phyloP scores from a whole-genome alignment of 345 rosid species.

The Dovyalis caffra region DNA sequence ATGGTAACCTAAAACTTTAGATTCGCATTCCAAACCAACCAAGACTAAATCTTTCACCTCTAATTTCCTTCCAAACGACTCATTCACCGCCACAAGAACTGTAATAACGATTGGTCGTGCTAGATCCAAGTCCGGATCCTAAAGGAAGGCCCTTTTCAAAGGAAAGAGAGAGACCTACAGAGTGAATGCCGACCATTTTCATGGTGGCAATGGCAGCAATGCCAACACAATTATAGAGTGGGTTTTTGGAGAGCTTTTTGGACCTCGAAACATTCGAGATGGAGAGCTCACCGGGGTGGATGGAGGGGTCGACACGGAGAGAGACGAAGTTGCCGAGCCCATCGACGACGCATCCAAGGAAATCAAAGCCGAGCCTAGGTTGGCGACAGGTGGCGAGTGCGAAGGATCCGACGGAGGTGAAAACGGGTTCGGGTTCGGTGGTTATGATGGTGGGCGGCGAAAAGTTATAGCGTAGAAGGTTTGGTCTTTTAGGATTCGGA shows the following conservation, averaged over 20 bases:
- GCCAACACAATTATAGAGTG: constrained; percentile 84
- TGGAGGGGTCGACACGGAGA: constrained; percentile 57
- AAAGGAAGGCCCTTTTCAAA: constrained; percentile 75
- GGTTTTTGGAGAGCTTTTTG: constrained; percentile 67
- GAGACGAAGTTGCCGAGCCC: constrained; percentile 70
- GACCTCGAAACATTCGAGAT: constrained; percentile 62
- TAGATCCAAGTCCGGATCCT: constrained; percentile 77
- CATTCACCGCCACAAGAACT: constrained; percentile 82
- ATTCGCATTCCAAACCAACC: constrained; percentile 84
- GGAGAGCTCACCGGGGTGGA: constrained; percentile 63
- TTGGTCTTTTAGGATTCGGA: constrained; percentile 17
- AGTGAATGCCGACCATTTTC: constrained; percentile 66
- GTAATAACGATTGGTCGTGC: constrained; percentile 93
- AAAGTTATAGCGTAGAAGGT: constrained; percentile 47
- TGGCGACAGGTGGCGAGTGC: constrained; percentile 93
- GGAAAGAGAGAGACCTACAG: constrained; percentile 71
- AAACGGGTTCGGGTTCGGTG: constrained; percentile 68
- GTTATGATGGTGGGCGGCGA: constrained; percentile 42
- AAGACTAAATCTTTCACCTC: constrained; percentile 49
- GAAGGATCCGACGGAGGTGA: constrained; percentile 70
- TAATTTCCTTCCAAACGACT: constrained; percentile 60
- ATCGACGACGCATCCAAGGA: constrained; percentile 87
- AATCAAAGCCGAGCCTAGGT: constrained; percentile 92
- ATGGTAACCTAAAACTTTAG: constrained; percentile 88
- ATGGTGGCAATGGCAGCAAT: constrained; percentile 81